Percentiles rank a stretch among this genome's conserved stretches.
These are phyloP conservation scores for Macadamia tetraphylla DNA, from an alignment of 164 flowering plant genomes.

Conservation along the genomic window DNA sequence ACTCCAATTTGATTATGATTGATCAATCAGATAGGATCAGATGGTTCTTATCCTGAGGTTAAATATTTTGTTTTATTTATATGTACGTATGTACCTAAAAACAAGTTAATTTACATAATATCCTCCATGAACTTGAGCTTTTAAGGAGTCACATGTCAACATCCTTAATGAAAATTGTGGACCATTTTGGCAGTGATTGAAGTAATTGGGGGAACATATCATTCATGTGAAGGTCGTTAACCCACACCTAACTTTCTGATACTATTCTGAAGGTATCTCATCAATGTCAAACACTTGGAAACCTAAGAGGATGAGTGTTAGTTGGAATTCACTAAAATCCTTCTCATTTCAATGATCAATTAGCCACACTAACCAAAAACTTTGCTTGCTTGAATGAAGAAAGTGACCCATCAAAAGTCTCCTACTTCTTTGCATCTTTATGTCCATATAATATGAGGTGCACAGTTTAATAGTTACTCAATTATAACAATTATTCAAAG, in stretches of 20 bases:
- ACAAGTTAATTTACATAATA: too few species aligned
- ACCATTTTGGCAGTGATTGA: constrained; percentile 1
- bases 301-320: not conserved
- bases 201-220: not conserved
- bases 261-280: not conserved
- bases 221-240: not conserved
- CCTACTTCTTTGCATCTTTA: not conserved
- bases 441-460: too few species aligned
- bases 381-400: not conserved
- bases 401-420: not conserved
- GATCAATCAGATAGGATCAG: not conserved
- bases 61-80: too few species aligned
- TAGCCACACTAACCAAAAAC: not conserved
- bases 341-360: not conserved
- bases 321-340: not conserved
- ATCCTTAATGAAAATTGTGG: not conserved
- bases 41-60: too few species aligned
- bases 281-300: not conserved
- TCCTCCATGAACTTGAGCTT: not conserved
- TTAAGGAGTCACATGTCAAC: not conserved
- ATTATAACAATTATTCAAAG: too few species aligned
- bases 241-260: not conserved
- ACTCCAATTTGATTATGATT: too few species aligned
- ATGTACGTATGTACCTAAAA: too few species aligned
- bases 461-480: too few species aligned